A percentile compares a stretch with the other conserved stretches of the same genome.
phyloP scores from a whole-genome alignment of 1,284 basidiomycete species.

The Farysia itapuensis region DNA sequence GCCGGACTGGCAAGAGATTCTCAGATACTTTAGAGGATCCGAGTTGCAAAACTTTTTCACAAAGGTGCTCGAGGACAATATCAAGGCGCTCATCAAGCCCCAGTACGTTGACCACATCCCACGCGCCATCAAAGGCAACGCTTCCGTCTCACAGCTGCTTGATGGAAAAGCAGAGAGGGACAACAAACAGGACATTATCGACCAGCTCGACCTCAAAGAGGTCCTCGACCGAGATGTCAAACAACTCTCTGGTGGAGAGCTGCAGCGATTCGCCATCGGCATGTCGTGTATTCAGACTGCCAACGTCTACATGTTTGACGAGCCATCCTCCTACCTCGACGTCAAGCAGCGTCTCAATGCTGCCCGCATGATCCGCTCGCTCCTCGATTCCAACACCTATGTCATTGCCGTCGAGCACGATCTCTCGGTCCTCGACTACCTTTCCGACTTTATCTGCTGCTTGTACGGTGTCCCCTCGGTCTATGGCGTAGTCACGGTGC shows the following conservation, averaged over 20 bases:
- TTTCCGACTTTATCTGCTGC: slow-evolving; percentile 60
- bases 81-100: slow-evolving; percentile 60
- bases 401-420: slow-evolving; percentile 60
- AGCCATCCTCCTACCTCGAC: slow-evolving; percentile 59
- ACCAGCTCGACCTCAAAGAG: slow-evolving; percentile 52
- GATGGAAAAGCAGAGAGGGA: slow-evolving; percentile 55
- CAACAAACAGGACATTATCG: slow-evolving; percentile 55
- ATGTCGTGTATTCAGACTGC: slow-evolving; percentile 59
- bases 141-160: slow-evolving; percentile 53
- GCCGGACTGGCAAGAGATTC: slow-evolving; percentile 59
- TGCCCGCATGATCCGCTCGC: slow-evolving; percentile 54
- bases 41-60: slow-evolving; percentile 60
- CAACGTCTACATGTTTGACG: slow-evolving; percentile 61
- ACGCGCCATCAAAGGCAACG: slow-evolving; percentile 55
- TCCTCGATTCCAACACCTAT: slow-evolving; percentile 57
- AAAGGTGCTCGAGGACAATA: slow-evolving; percentile 60
- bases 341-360: slow-evolving; percentile 60
- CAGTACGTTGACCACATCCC: slow-evolving; percentile 60
- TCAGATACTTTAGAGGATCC: slow-evolving; percentile 59
- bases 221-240: slow-evolving; percentile 57
- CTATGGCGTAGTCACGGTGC: slow-evolving; percentile 59
- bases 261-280: slow-evolving; percentile 59
- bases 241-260: slow-evolving; percentile 57
- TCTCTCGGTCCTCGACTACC: slow-evolving; percentile 58
- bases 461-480: slow-evolving; percentile 59